Base-by-base conservation (phyloP, 1,284 basidiomycete species). In the Rhodotorula sp. region DNA sequence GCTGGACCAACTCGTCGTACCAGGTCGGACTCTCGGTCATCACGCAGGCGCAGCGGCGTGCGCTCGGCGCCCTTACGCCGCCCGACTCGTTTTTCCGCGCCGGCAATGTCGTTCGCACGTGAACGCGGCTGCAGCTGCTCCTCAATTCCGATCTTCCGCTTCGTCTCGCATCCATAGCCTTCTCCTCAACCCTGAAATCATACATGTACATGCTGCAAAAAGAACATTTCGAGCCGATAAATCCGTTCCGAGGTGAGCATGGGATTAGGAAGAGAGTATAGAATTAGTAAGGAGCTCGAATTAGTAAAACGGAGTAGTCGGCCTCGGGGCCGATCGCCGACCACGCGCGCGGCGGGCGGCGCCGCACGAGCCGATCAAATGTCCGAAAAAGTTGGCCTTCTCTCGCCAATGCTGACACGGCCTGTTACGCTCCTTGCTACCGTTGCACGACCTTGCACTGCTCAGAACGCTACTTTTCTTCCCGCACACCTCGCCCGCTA, bases 1-100 rank as follows among this genome's bases (percentile, higher is more conserved):
- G 95, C 6, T 95, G 93, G 93, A 82, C 79, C 72, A 82, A 82
- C 67, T 91, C 95, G 77, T 91, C 93, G 67, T 93, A 94, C 83
- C 93, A 95, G 83, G 89, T 96, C 62, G 95, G 95, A 33, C 82
- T 98, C 51, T 91, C 93, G n/a, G 95, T 95, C 86, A 83, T 99
- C 73, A 93, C 93, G 15, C 89, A 85, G 42, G 91, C 93, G 79
- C 95, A 96, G 91, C 87, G 95, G 42, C 89, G 95, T 58, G 95
- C 95, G 3, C 89, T 98, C 26, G 90, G 94, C 3, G 89, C 93
- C 10, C 94, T 93, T 81, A 93, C 91, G 15, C 91, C 91, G 71
- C 93, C 93, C 2, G 92, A 95, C 79, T 86, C 91, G 33, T 92
- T 94, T 85, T 95, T 95, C 74, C 66, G 69, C 24, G 8, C 22